A percentile compares a stretch with the other conserved stretches of the same genome.
Evolutionary conservation across 2,329 filamentous ascomycete genomes (phyloP).

Genomic region (Laburnicola sp.): DNA sequence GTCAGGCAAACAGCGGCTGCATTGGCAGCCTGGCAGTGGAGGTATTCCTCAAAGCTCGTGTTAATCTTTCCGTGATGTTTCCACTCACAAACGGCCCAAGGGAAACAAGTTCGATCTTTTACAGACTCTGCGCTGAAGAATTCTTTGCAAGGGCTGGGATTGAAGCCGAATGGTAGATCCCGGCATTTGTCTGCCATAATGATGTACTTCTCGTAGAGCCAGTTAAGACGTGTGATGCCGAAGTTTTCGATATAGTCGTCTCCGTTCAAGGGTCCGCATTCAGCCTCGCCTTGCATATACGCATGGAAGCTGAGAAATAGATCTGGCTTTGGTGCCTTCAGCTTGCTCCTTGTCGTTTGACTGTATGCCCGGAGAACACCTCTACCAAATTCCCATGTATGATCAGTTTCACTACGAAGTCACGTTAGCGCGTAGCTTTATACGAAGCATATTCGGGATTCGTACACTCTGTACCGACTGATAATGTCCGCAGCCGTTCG

Average conservation of each 20-base stretch:
- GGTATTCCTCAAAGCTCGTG: neutral
- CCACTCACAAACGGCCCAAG: neutral
- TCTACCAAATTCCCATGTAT: neutral
- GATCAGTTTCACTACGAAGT: neutral
- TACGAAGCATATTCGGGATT: neutral
- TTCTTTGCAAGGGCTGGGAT: neutral
- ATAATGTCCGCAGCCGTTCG: neutral
- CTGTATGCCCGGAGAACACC: neutral
- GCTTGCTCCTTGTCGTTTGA: neutral
- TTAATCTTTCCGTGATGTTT: neutral
- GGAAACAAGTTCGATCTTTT: neutral
- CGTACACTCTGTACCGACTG: neutral
- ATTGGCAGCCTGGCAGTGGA: neutral
- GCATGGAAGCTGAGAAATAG: neutral
- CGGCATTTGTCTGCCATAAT: neutral
- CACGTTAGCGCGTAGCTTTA: neutral
- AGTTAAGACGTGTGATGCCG: neutral
- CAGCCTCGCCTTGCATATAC: neutral
- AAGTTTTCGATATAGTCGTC: neutral
- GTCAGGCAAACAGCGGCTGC: neutral
- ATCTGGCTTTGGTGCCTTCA: slow-evolving; percentile 1
- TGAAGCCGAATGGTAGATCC: neutral
- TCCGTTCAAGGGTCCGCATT: neutral
- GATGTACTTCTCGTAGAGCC: neutral
- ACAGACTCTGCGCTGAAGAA: neutral